Percentiles rank a stretch among this genome's conserved stretches.
These are phyloP conservation scores for Cynanchum wilfordii DNA, from an alignment of 257 asterid species.

Conservation along the genomic window DNA sequence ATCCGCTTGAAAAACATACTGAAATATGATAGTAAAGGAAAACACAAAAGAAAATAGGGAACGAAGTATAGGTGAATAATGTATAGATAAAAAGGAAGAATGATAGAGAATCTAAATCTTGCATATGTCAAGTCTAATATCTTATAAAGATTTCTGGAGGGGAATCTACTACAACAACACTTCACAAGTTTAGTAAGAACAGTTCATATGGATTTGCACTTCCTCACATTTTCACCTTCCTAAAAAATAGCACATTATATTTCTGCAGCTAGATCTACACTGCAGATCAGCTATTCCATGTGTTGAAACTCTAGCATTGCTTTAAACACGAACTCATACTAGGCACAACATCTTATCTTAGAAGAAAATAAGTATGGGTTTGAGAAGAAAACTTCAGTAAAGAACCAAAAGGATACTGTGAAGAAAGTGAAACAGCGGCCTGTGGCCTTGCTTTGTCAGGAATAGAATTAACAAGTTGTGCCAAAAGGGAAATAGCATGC, in stretches of 20 bases:
- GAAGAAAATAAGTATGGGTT: neutral
- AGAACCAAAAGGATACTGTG: slow-evolving; percentile 64
- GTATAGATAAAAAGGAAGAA: neutral
- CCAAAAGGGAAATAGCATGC: slow-evolving; percentile 46
- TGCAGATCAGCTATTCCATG: neutral
- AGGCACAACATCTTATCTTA: neutral
- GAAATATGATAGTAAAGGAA: slow-evolving; percentile 39
- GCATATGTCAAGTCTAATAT: neutral
- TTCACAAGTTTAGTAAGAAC: neutral
- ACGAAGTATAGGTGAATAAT: slow-evolving; percentile 4
- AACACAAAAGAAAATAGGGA: slow-evolving; percentile 13
- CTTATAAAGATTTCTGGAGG: slow-evolving; percentile 1
- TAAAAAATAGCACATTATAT: neutral
- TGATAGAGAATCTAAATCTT: neutral
- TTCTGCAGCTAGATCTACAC: neutral
- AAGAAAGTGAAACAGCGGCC: slow-evolving; percentile 59
- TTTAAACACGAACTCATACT: neutral
- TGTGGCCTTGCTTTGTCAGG: slow-evolving; percentile 89
- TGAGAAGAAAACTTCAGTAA: slow-evolving; percentile 4
- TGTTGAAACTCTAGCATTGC: neutral
- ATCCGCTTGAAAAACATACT: slow-evolving; percentile 71
- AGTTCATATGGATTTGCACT: neutral
- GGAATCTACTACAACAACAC: slow-evolving; percentile 11
- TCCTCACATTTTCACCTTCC: neutral
- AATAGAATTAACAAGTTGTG: slow-evolving; percentile 78